Conservation (phyloP, 2,329 filamentous ascomycete species). For the Aureobasidium namibiae region DNA sequence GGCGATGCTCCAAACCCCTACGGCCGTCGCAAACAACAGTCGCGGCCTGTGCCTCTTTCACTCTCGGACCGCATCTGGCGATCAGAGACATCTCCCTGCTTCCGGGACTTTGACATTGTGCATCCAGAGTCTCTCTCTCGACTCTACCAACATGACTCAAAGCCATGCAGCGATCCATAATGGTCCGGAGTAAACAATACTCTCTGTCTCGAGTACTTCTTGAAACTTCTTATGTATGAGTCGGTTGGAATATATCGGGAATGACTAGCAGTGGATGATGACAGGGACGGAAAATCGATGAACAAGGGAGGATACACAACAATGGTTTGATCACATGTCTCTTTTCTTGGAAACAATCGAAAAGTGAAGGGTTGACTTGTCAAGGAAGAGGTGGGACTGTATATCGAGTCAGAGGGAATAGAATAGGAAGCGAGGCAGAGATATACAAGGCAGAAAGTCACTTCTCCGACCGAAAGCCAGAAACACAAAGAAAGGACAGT, state of each 20-base stretch:
- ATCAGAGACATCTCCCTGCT: not conserved
- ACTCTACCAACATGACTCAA: not conserved
- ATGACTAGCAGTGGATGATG: not conserved
- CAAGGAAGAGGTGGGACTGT: too few relatives aligned
- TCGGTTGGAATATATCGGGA: not conserved
- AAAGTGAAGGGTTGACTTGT: too few relatives aligned
- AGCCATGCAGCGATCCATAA: not conserved
- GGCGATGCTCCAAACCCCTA: not conserved
- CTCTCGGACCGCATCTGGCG: too few relatives aligned
- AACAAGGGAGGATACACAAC: not conserved
- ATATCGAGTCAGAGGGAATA: too few relatives aligned
- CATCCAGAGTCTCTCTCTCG: not conserved
- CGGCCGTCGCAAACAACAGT: not conserved
- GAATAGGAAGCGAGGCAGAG: too few relatives aligned
- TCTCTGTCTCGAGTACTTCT: not conserved
- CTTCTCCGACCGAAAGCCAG: too few relatives aligned
- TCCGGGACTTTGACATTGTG: not conserved
- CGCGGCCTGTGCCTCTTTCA: not conserved
- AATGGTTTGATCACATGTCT: not conserved
- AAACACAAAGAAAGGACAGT: too few relatives aligned
- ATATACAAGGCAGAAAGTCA: too few relatives aligned
- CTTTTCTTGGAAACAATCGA: not conserved
- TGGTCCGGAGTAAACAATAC: not conserved
- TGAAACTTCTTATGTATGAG: not conserved
- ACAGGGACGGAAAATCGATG: not conserved